Evolutionary conservation across 768 basidiomycete genomes (phyloP).

Genomic region (Lentinus brumalis): DNA sequence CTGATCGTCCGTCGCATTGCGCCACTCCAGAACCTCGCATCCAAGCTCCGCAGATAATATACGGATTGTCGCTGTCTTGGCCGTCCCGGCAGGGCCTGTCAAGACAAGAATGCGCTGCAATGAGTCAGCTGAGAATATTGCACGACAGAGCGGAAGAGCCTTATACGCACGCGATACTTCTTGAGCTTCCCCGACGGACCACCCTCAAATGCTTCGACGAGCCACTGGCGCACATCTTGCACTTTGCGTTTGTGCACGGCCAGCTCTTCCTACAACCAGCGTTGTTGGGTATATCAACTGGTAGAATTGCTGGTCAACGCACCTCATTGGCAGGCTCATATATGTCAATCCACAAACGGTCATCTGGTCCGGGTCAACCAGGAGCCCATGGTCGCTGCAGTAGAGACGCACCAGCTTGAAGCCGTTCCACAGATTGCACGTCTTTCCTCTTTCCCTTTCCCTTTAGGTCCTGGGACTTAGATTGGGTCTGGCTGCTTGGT

Average conservation of each 20-base stretch:
- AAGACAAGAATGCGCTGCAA: constrained; percentile 78
- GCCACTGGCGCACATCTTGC: constrained; percentile 75
- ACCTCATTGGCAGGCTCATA: constrained; percentile 35
- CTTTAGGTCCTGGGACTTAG: constrained; percentile 17
- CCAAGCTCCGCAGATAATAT: constrained; percentile 74
- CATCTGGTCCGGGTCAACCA: background rate
- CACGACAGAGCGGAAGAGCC: background rate
- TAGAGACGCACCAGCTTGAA: background rate
- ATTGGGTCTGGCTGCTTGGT: background rate
- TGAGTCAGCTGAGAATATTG: background rate
- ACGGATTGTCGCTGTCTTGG: constrained; percentile 84
- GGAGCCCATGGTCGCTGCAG: background rate
- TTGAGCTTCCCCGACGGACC: constrained; percentile 62
- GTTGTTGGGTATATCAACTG: background rate
- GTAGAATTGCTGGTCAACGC: background rate
- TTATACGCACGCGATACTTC: constrained; percentile 69
- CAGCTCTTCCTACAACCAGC: constrained; percentile 56
- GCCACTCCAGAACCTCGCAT: constrained; percentile 87
- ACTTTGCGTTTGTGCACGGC: constrained; percentile 83
- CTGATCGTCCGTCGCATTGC: constrained; percentile 62
- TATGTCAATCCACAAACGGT: constrained; percentile 36
- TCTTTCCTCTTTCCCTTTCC: constrained; percentile 27
- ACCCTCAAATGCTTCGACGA: constrained; percentile 70
- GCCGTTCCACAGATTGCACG: background rate
- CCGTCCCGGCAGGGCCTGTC: constrained; percentile 87